Evolutionary conservation across 2,329 filamentous ascomycete genomes (phyloP).

Genomic region (Monilinia polystroma): DNA sequence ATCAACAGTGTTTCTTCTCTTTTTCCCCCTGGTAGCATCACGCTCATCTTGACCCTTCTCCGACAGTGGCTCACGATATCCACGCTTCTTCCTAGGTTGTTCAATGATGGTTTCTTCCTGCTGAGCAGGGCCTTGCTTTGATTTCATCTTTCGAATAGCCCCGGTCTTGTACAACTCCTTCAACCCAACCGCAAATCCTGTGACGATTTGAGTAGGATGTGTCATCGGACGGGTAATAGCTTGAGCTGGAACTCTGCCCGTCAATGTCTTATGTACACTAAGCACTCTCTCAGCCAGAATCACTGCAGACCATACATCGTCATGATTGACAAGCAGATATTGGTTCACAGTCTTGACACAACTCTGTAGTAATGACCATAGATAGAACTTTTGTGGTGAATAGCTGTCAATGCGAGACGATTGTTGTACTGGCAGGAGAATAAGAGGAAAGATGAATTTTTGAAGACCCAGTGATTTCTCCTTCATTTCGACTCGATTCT

Average conservation of each 20-base stretch:
- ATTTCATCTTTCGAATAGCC: background rate
- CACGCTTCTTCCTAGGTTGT: background rate
- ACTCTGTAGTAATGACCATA: background rate
- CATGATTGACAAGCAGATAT: background rate
- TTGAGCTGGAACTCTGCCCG: background rate
- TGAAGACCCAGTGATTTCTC: background rate
- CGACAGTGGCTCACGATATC: background rate
- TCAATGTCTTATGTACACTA: background rate
- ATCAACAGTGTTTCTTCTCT: background rate
- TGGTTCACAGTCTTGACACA: background rate
- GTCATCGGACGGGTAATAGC: rapidly evolving
- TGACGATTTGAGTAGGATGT: background rate
- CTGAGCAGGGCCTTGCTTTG: too few relatives aligned
- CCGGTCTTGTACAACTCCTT: background rate
- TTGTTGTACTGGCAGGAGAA: background rate
- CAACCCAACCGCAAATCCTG: background rate
- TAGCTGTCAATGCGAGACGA: rapidly evolving
- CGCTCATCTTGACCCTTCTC: background rate
- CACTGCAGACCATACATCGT: background rate
- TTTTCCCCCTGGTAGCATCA: background rate
- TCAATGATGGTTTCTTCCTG: background rate
- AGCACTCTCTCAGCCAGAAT: background rate
- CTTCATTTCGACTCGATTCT: background rate
- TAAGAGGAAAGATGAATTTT: background rate
- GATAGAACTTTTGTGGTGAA: background rate